Evolutionary conservation across 768 basidiomycete species (phyloP), one percentile per base, ranked within the genome.

Genomic region (Podaxis sp.): DNA sequence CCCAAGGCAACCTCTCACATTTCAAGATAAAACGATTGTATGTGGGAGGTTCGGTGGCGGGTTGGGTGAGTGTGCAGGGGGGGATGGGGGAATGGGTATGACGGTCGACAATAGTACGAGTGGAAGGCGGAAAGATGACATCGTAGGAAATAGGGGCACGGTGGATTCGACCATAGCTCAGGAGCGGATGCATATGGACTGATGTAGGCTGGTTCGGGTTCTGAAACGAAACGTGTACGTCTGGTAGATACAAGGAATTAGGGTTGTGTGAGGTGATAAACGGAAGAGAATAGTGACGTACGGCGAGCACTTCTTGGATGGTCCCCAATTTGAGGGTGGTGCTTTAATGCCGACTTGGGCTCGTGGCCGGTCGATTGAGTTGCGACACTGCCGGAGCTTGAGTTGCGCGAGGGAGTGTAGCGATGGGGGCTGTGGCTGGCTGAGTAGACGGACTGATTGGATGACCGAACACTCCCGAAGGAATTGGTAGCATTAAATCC

Each of bases 131-230:
- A 63, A 77, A 83, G 1, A 72, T 74, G 18, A 85, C 70, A 66
- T 89, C 84, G 70, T 84, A 88, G 32, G 80, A 80, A 58, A 89
- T 84, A 32, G 87, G 86, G 1, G 87, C 83, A 60, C 75, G 79
- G 61, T 84, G 82, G 16, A 81, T 72, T 44, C 80, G 79, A 27
- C 81, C 82, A 54, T 79, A 77, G 2, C 86, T 83, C 52, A 88
- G 77, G 0, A 88, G 71, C 4, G 87, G 87, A 65, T 88, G 87
- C 80, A 88, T 84, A 66, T 84, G 79, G 25, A 84, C 67, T 42
- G 78, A 70, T 4, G 67, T 64, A 14, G 72, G 70, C 57, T 65
- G 77, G 66, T 64, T 69, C 14, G 73, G 74, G 61, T 74, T 72
- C 25, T 65, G 57, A 64, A 75, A 75, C 32, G 73, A 73, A 13